Evolutionary conservation across 257 asterid species (phyloP).

Genomic region (Eucommia ulmoides): DNA sequence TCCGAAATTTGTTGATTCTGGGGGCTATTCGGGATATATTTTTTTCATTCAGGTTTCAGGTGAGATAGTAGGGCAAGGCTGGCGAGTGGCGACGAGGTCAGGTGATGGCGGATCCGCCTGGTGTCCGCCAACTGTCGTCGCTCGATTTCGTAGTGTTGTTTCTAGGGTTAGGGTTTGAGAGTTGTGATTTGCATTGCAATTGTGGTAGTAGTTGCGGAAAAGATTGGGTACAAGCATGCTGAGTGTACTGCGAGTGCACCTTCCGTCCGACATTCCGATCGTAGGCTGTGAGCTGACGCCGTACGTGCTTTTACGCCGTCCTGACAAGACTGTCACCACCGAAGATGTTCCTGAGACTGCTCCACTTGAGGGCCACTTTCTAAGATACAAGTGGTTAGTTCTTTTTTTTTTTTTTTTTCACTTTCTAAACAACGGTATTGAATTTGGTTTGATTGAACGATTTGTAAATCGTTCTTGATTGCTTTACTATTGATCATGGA

Average conservation of each 20-base stretch:
- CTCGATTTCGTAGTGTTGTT: not conserved
- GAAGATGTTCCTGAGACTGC: conserved; percentile 68
- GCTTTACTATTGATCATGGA: too few species aligned
- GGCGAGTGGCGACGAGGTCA: conserved; percentile 37
- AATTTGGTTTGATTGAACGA: too few species aligned
- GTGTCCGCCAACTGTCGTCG: conserved; percentile 34
- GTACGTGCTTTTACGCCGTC: conserved; percentile 63
- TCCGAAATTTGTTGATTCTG: not conserved
- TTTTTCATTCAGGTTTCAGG: conserved; percentile 11
- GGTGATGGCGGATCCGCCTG: conserved; percentile 95
- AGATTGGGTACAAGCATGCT: conserved; percentile 45
- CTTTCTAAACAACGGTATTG: too few species aligned
- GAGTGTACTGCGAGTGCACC: conserved; percentile 86
- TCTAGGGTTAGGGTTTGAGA: not conserved
- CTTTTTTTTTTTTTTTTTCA: too few species aligned
- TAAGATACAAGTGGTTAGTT: conserved; percentile 17
- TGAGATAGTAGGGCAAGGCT: conserved; percentile 28
- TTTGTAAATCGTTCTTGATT: too few species aligned
- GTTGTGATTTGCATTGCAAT: not conserved
- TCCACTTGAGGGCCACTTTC: conserved; percentile 49
- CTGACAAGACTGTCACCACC: conserved; percentile 41
- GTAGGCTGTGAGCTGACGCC: conserved; percentile 96
- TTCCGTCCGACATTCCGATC: conserved; percentile 92
- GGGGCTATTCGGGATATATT: not conserved
- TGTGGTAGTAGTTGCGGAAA: conserved; percentile 1